These are phyloP conservation scores for Bipolaris cookei DNA, from an alignment of 2,329 filamentous ascomycete genomes.

Conservation along the genomic window DNA sequence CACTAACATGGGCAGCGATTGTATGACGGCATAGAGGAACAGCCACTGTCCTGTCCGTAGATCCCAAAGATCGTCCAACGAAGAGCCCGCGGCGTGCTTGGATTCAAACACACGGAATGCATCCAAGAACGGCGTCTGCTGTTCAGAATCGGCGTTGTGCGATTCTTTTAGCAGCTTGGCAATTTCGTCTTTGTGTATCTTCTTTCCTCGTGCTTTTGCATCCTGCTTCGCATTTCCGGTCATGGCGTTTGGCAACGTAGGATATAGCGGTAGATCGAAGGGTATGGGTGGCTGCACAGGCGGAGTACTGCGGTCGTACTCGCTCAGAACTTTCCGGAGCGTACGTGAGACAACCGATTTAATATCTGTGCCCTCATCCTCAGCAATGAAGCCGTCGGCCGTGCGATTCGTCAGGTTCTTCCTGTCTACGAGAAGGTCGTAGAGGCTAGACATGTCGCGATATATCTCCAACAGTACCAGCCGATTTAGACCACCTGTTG, in stretches of 20 bases:
- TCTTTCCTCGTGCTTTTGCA: conserved; percentile 71
- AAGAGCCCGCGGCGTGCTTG: conserved; percentile 69
- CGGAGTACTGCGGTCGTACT: conserved; percentile 87
- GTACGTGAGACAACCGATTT: conserved; percentile 69
- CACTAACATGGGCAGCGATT: conserved; percentile 78
- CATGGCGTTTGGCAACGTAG: conserved; percentile 69
- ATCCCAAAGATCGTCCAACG: conserved; percentile 70
- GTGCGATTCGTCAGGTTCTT: conserved; percentile 77
- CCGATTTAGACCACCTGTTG: conserved; percentile 84
- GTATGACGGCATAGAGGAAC: conserved; percentile 78
- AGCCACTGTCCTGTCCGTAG: conserved; percentile 79
- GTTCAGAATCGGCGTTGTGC: conserved; percentile 77
- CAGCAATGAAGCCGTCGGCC: conserved; percentile 69
- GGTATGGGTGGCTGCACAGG: conserved; percentile 91
- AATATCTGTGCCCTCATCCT: conserved; percentile 58
- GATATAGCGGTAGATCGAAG: conserved; percentile 83
- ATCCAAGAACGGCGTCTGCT: conserved; percentile 67
- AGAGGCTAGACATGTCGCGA: conserved; percentile 82
- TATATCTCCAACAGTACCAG: conserved; percentile 83
- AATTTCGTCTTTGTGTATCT: conserved; percentile 79
- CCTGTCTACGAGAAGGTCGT: conserved; percentile 87
- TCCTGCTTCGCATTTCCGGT: conserved; percentile 75
- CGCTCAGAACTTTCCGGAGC: conserved; percentile 78
- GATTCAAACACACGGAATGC: conserved; percentile 75
- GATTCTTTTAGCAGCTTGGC: conserved; percentile 77